Evolutionary conservation across 192 early-diverging fungal species (phyloP).

Genomic region (Rhizoclosmatium sp.): DNA sequence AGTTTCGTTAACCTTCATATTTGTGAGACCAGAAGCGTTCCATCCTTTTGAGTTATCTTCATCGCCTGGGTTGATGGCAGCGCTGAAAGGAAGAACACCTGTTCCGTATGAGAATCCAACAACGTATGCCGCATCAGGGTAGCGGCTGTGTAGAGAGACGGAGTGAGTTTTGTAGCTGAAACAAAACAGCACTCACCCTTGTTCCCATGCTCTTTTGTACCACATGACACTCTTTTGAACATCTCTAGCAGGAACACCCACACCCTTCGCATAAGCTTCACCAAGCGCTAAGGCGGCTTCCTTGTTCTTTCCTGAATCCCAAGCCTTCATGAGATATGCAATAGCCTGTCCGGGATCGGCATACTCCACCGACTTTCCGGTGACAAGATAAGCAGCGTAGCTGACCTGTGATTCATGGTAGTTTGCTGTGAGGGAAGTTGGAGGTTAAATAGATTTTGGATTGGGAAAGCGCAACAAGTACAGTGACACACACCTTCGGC

Average conservation of each 20-base stretch:
- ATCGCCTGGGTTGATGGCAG: conserved; percentile 27
- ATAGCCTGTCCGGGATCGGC: conserved; percentile 34
- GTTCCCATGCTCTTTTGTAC: conserved; percentile 38
- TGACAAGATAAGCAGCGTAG: conserved; percentile 32
- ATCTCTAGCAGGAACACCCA: conserved; percentile 30
- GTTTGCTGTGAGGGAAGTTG: conserved; percentile 5
- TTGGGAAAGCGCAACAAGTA: background rate
- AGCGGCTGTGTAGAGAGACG: background rate
- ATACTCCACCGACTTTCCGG: conserved; percentile 8
- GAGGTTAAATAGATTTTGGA: background rate
- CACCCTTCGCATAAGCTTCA: conserved; percentile 31
- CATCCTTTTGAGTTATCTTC: conserved; percentile 24
- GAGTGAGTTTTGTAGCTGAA: background rate
- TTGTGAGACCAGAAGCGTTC: conserved; percentile 18
- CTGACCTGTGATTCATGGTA: conserved; percentile 29
- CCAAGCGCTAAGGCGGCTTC: conserved; percentile 39
- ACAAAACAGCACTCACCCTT: conserved; percentile 9
- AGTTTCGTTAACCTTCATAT: conserved; percentile 31
- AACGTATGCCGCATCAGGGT: conserved; percentile 34
- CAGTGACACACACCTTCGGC: conserved; percentile 18
- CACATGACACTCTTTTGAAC: conserved; percentile 35
- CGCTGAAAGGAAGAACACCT: conserved; percentile 31
- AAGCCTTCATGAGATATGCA: conserved; percentile 34
- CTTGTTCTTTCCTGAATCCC: conserved; percentile 33
- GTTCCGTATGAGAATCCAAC: conserved; percentile 34